Conservation (phyloP, 495 filamentous ascomycete genomes). For the Penicillium coffeae region DNA sequence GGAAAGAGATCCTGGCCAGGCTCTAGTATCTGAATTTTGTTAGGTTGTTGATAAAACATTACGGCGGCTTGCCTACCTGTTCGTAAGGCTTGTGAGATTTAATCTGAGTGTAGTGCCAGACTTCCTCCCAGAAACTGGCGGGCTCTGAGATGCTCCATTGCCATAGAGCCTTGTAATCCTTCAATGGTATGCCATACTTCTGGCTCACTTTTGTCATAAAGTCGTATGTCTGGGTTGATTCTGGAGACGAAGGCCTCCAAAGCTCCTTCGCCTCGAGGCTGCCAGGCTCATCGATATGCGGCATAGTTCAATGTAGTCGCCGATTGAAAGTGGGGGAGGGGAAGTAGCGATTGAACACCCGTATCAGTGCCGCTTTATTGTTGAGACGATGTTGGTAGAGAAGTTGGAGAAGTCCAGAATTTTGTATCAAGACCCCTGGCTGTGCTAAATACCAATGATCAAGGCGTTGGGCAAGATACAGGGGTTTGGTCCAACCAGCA, state of each 20-base stretch:
- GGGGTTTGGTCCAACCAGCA: conserved; percentile 6
- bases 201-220: conserved; percentile 66
- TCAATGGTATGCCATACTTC: conserved; percentile 59
- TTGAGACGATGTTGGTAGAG: too few relatives aligned
- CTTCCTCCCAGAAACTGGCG: conserved; percentile 75
- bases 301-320: conserved; percentile 11
- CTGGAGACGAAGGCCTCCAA: conserved; percentile 68
- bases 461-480: too few relatives aligned
- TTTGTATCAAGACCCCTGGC: too few relatives aligned
- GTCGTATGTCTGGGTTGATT: conserved; percentile 62
- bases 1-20: conserved; percentile 71
- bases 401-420: too few relatives aligned
- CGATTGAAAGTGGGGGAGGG: not conserved
- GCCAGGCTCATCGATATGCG: conserved; percentile 24
- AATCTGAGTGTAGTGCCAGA: conserved; percentile 78
- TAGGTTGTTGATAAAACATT: too few relatives aligned
- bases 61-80: conserved; percentile 37
- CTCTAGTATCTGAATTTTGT: conserved; percentile 59
- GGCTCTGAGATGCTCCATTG: conserved; percentile 80
- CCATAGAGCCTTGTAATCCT: conserved; percentile 67
- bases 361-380: not conserved
- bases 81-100: conserved; percentile 61
- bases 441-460: too few relatives aligned
- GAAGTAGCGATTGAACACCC: not conserved
- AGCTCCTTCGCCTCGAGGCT: conserved; percentile 45